Evolutionary conservation across 805 yeast genomes (phyloP), one percentile per base, ranked within the genome.

Genomic region (Wickerhamomyces canadensis): DNA sequence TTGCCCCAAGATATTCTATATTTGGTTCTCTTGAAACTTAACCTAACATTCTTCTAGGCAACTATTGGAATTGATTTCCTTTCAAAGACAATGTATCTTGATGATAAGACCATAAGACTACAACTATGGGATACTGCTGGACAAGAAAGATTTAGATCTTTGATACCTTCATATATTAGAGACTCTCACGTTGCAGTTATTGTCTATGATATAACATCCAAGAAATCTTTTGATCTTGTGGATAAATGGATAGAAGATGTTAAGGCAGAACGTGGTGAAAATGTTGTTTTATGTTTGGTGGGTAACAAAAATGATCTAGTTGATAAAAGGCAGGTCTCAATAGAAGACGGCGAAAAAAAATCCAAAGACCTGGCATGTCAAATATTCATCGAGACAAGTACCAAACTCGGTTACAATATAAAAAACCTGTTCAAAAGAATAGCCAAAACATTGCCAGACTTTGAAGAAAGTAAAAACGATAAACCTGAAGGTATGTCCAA

Each of bases 61-160:
- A 91, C 98, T 1, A 88, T 93, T 37, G 98, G 98, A 19, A 93
- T 93, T 44, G 98, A 93, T 59, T 93, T 93, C 56, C 73, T 93
- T 48, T 84, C 95, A 27, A 91, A 85, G 58, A 88, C 96, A 5
- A 86, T 87, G 94, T 93, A 93, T 60, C 68, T 93, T 34, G 96
- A 94, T 49, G 98, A 93, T 61, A 88, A 91, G 49, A 93, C 98
- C 4, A 85, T 93, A 28, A 74, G 98, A 52, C 71, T 93, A 45
- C 98, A 93, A 64, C 67, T 93, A 41, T 93, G 98, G 98, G 98
- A 89, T 59, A 89, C 98, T 4, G 96, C 96, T 1, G 96, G 98
- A 13, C 98, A 89, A 63, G 98, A 93, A 61, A 68, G 98, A 51
- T 93, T 93, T 68, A 72, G 98, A 55, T 84, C 95, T 14, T 73